phyloP scores from a whole-genome alignment of 148 eudicot species.

The Cornus kousa region DNA sequence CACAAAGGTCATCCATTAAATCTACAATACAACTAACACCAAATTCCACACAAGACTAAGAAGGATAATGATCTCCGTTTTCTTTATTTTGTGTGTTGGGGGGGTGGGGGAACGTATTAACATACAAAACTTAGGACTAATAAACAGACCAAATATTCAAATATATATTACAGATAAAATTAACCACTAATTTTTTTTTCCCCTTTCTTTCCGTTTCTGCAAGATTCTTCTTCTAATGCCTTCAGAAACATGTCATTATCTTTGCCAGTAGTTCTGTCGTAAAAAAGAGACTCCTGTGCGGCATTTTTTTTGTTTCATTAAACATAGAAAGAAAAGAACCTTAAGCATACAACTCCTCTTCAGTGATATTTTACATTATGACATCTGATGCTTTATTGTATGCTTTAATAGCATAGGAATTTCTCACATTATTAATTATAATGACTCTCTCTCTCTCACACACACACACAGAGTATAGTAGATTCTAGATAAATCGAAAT shows the following conservation, averaged over 20 bases:
- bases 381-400: too few relatives aligned
- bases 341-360: background rate
- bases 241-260: background rate
- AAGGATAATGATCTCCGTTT: too few relatives aligned
- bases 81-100: too few relatives aligned
- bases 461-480: too few relatives aligned
- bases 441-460: background rate
- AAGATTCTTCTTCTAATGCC: background rate
- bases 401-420: background rate
- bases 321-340: background rate
- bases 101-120: too few relatives aligned
- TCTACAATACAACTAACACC: background rate
- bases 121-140: background rate
- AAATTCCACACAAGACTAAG: conserved; percentile 2
- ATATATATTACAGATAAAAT: background rate
- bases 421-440: too few relatives aligned
- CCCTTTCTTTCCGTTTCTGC: background rate
- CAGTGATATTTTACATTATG: background rate
- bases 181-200: background rate
- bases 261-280: background rate
- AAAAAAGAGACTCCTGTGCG: background rate
- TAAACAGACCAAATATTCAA: background rate
- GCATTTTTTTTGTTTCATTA: background rate
- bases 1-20: background rate
- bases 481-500: background rate